These are phyloP conservation scores for Vishniacozyma victoriae DNA, from an alignment of 768 basidiomycete species.

Conservation along the genomic window DNA sequence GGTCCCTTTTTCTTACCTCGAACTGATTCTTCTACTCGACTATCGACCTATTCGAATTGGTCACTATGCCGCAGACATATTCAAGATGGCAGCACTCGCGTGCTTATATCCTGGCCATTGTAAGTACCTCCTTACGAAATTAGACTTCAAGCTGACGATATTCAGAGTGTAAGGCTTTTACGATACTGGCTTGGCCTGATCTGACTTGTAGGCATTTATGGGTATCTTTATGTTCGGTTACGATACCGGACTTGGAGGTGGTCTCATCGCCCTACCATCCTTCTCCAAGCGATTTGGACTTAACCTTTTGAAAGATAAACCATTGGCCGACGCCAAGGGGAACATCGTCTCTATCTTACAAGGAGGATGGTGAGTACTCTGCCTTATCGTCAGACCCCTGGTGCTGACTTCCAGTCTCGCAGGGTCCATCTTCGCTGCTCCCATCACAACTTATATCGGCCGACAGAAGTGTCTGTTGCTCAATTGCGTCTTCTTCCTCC, in stretches of 20 bases:
- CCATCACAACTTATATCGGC: conserved; percentile 51
- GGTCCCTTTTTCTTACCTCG: too few species aligned
- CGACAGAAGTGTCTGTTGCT: conserved; percentile 58
- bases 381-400: not conserved
- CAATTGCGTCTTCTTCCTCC: conserved; percentile 58
- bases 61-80: not conserved
- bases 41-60: not conserved
- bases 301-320: conserved; percentile 53
- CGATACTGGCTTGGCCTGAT: too few species aligned
- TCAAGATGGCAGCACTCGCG: conserved; percentile 4
- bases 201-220: conserved; percentile 16
- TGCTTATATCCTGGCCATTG: conserved; percentile 16
- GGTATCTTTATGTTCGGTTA: conserved; percentile 14
- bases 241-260: conserved; percentile 16
- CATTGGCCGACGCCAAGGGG: conserved; percentile 57
- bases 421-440: conserved; percentile 5
- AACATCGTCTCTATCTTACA: conserved; percentile 79
- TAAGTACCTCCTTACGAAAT: not conserved
- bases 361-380: conserved; percentile 55
- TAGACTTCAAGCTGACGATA: not conserved
- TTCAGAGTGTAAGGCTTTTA: too few species aligned
- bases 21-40: too few species aligned
- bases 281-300: conserved; percentile 14
- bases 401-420: not conserved
- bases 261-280: conserved; percentile 16